Evolutionary conservation across 805 yeast genomes (phyloP), one percentile per base, ranked within the genome.

Genomic region (Lachancea lanzarotensis): DNA sequence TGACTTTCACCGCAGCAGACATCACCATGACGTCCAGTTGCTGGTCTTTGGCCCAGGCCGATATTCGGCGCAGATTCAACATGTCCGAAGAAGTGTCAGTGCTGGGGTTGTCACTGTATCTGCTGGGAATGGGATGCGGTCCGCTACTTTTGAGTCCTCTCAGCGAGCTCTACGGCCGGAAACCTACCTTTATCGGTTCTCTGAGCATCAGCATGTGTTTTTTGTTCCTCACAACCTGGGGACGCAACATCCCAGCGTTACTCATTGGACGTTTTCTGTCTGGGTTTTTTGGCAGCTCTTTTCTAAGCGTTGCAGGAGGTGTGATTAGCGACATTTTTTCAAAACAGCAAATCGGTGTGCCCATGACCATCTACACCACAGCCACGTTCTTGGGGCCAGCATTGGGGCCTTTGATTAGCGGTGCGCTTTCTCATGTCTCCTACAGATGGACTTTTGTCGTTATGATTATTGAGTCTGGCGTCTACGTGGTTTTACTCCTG

Each of bases 371-470:
- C 3, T 84, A 75, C 54, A 72, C 85, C 0, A 66, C 82, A 15
- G 72, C 81, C 2, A 86, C 87, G 2, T 75, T 81, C 45, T 56
- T 78, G 35, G 93, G 91, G 0, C 91, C 93, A 1, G 73, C 82
- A 1, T 54, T 81, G 18, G 87, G 87, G 0, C 90, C 90, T 0
- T 59, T 81, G 4, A 67, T 81, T 2, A 78, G 82, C 40, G 80
- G 80, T 29, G 79, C 75, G 17, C 68, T 76, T 15, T 68, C 74
- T 42, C 59, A 71, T 37, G 56, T 64, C 20, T 57, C 67, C 38
- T 84, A 85, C 80, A 72, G 82, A 59, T 85, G 93, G 93, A 76
- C 81, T 13, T 84, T 83, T 54, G 75, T 75, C 53, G 74, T 79
- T 8, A 63, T 82, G 54, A 63, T 82, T 17, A 78, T 84, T n/a